These are phyloP conservation scores for Diaporthe aspalathi DNA, from an alignment of 2,329 filamentous ascomycete species.

Conservation along the genomic window DNA sequence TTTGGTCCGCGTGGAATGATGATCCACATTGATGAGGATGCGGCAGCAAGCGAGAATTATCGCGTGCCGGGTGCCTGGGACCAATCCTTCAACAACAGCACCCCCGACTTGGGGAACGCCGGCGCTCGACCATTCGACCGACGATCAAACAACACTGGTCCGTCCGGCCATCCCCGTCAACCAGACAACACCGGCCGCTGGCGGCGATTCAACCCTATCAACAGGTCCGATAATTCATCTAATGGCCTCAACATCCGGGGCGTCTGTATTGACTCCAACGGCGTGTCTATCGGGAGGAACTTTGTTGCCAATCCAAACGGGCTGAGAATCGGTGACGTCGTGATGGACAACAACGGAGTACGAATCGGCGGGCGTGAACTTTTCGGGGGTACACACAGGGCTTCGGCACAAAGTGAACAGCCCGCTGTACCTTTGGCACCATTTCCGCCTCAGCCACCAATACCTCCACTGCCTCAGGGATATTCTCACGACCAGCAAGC, in stretches of 20 bases:
- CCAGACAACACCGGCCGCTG: slow-evolving; percentile 32
- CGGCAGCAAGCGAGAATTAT: slow-evolving; percentile 34
- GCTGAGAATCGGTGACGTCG: slow-evolving; percentile 58
- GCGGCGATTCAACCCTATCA: slow-evolving; percentile 41
- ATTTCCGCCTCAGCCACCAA: slow-evolving; percentile 10
- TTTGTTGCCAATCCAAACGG: slow-evolving; percentile 59
- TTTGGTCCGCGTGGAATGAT: slow-evolving; percentile 62
- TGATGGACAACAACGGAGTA: slow-evolving; percentile 56
- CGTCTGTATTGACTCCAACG: slow-evolving; percentile 56
- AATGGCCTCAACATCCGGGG: slow-evolving; percentile 51
- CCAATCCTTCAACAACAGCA: slow-evolving; percentile 44
- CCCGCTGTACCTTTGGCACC: not conserved
- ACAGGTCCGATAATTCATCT: slow-evolving; percentile 15
- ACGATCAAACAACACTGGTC: slow-evolving; percentile 25
- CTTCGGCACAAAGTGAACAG: not conserved
- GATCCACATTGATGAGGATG: slow-evolving; percentile 50
- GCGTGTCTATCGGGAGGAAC: slow-evolving; percentile 55
- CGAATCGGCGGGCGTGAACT: slow-evolving; percentile 39
- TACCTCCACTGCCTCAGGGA: slow-evolving; percentile 17
- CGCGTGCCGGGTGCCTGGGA: slow-evolving; percentile 51
- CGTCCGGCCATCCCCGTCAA: slow-evolving; percentile 25
- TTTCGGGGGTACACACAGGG: slow-evolving; percentile 12
- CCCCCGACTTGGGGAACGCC: slow-evolving; percentile 16
- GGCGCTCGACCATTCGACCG: slow-evolving; percentile 3
- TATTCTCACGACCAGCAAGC: slow-evolving; percentile 10